Percentiles rank a stretch among this genome's conserved stretches.
phyloP scores from a whole-genome alignment of 2,329 filamentous ascomycete species.

The Penicillium sp. region DNA sequence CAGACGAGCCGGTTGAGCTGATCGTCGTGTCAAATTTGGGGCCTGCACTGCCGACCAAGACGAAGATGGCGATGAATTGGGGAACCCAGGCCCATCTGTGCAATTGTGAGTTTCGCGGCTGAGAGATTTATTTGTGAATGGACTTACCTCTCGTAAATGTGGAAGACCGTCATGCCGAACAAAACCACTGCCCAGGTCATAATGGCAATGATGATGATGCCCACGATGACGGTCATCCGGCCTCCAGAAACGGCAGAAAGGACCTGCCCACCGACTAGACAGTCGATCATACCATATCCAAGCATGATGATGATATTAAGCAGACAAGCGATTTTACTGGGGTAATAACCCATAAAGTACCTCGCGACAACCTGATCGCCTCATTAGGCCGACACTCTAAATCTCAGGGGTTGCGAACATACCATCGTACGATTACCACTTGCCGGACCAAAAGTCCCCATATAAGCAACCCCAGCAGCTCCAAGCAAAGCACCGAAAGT shows the following conservation, averaged over 20 bases:
- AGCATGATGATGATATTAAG: constrained; percentile 37
- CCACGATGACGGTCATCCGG: constrained; percentile 29
- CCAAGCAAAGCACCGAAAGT: constrained; percentile 32
- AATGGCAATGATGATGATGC: constrained; percentile 28
- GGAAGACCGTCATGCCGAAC: constrained; percentile 33
- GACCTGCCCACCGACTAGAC: constrained; percentile 35
- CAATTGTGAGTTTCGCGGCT: neutral
- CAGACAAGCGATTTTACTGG: constrained; percentile 32
- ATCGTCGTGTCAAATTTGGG: constrained; percentile 25
- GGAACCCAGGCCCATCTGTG: constrained; percentile 32
- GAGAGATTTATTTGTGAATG: neutral
- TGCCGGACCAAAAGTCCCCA: constrained; percentile 33
- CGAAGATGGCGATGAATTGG: constrained; percentile 33
- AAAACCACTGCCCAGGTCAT: constrained; percentile 25
- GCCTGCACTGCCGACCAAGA: constrained; percentile 36
- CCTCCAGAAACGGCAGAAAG: constrained; percentile 32
- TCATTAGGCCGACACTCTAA: neutral
- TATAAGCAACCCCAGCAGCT: constrained; percentile 30
- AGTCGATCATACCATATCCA: constrained; percentile 37
- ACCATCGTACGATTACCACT: constrained; percentile 39
- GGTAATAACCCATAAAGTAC: constrained; percentile 38
- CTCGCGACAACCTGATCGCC: constrained; percentile 26
- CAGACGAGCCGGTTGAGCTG: constrained; percentile 1
- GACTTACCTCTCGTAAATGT: constrained; percentile 36
- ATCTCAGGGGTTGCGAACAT: neutral